These are phyloP conservation scores for Crithidia thermophila DNA, from an alignment of 208 protist species.

Conservation along the genomic window DNA sequence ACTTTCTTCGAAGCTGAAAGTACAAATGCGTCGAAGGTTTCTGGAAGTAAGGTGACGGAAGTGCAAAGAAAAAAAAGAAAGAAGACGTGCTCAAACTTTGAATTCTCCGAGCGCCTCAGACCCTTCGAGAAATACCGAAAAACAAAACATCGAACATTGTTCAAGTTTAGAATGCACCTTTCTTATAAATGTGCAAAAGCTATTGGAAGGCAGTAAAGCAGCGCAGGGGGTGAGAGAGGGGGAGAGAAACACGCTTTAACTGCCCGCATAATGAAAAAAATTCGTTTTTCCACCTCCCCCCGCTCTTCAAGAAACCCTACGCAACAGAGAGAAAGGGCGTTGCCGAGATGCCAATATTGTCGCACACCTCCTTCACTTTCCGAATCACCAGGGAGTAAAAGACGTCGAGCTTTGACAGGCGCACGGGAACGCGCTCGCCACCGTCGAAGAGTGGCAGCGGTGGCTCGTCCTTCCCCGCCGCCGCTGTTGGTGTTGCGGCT, in stretches of 20 bases:
- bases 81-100: too few relatives aligned
- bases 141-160: too few relatives aligned
- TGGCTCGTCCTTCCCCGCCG: neutral
- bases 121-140: too few relatives aligned
- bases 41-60: too few relatives aligned
- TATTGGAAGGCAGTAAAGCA: neutral
- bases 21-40: too few relatives aligned
- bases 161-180: too few relatives aligned
- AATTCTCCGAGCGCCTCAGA: too few relatives aligned
- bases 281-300: neutral
- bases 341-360: slow-evolving; percentile 21
- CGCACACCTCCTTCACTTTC: slow-evolving; percentile 39
- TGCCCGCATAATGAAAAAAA: neutral
- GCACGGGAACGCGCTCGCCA: slow-evolving; percentile 43
- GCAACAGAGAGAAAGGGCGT: slow-evolving; percentile 13
- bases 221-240: neutral
- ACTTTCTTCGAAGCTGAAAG: too few relatives aligned
- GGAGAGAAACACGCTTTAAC: neutral
- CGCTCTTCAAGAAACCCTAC: neutral
- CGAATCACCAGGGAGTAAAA: slow-evolving; percentile 43
- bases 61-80: too few relatives aligned
- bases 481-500: neutral
- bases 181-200: too few relatives aligned
- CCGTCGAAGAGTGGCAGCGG: slow-evolving; percentile 51
- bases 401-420: slow-evolving; percentile 38